Percentiles rank a stretch among this genome's conserved stretches.
Evolutionary conservation across 495 filamentous ascomycete genomes (phyloP).

Genomic region (Daldinia decipiens): DNA sequence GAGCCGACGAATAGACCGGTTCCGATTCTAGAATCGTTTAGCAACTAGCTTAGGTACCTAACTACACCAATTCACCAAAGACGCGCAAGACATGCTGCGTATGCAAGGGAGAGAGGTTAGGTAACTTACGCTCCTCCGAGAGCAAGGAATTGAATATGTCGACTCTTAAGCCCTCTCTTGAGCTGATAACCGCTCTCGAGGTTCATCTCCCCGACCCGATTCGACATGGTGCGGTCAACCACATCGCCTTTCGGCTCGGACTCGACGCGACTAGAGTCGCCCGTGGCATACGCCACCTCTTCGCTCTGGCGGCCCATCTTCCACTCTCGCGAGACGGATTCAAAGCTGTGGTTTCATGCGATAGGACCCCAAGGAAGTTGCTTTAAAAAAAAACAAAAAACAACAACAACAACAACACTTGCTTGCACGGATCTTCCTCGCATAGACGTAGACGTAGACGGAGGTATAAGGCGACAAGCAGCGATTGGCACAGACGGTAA

Average conservation of each 20-base stretch:
- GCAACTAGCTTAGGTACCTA: neutral
- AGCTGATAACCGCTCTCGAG: conserved; percentile 64
- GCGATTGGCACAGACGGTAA: neutral
- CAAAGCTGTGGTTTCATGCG: conserved; percentile 3
- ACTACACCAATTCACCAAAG: neutral
- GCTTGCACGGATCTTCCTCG: neutral
- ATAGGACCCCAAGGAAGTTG: neutral
- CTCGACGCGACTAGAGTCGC: conserved; percentile 22
- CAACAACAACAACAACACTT: neutral
- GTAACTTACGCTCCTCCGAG: conserved; percentile 67
- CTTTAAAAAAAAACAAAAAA: neutral
- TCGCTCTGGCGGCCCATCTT: conserved; percentile 20
- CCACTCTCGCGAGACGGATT: neutral
- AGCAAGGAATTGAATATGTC: conserved; percentile 78
- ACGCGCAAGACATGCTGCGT: neutral
- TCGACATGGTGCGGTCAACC: conserved; percentile 58
- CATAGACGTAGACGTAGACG: neutral
- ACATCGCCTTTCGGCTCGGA: conserved; percentile 59
- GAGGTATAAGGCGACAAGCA: neutral
- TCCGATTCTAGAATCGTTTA: conserved; percentile 62
- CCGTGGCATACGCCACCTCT: conserved; percentile 19
- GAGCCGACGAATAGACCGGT: conserved; percentile 69
- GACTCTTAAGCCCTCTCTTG: conserved; percentile 70
- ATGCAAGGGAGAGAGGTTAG: neutral
- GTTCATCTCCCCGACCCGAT: conserved; percentile 61